Base-by-base conservation (phyloP, 768 basidiomycete genomes). In the Suillus placidus region DNA sequence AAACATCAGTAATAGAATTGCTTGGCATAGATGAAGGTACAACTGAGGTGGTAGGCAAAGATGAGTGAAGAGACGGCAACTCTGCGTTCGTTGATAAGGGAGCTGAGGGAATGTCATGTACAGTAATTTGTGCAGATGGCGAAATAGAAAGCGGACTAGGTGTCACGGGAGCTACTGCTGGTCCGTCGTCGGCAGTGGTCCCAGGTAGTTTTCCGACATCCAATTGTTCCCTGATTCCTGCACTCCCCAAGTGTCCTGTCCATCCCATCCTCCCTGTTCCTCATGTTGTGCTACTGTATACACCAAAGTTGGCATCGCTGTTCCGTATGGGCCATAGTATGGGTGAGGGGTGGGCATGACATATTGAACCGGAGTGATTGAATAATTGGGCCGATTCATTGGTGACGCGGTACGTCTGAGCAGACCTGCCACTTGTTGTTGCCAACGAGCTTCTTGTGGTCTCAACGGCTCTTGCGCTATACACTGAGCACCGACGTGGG, bases 1-100 rank as follows among this genome's bases (percentile, higher is more conserved):
- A 65, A 6, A 65, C 14, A 6, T 61, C 60, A 42, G 37, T 52
- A 4, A 65, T 30, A 20, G 26, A 4, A 65, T 65, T 65, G 6
- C 1, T 13, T 23, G 13, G 3, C 8, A 20, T 37, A 43, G 37
- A 6, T 5, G 47, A 26, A 2, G 23, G 47, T 49, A 49, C 47
- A 49, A 49, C 20, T 0, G 6, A 12, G 12, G 0, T 0, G 6
- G n/a, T 23, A 10, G 0, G 47, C 6, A 5, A 26, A 0, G 8
- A 6, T 2, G 23, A 26, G 2, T 49, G 23, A 23, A 6, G 4
- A n/a, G 45, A 45, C n/a, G 4, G 10, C 3, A 4, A 10, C 9
- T 45, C 45, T n/a, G n/a, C 4, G n/a, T 13, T n/a, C n/a, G 20
- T 9, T n/a, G n/a, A n/a, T n/a, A n/a, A n/a, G n/a, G n/a, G n/a